phyloP scores from a whole-genome alignment of 768 basidiomycete species.

The Dioszegia crocea region DNA sequence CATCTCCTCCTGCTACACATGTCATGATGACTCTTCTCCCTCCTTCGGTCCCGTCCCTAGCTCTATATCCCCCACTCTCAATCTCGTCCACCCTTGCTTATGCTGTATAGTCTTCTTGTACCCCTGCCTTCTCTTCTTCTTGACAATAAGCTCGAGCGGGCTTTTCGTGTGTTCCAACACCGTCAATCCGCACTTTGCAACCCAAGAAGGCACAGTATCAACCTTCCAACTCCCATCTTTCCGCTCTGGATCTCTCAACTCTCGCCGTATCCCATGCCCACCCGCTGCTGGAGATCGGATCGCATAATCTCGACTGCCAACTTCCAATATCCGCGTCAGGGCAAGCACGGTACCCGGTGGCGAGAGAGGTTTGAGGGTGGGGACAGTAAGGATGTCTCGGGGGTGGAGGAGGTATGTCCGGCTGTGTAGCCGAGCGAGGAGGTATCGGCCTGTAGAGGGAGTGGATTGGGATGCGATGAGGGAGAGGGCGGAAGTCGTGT shows the following conservation, averaged over 20 bases:
- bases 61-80: slow-evolving; percentile 79
- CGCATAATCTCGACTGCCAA: slow-evolving; percentile 92
- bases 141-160: slow-evolving; percentile 81
- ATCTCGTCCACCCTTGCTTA: slow-evolving; percentile 92
- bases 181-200: slow-evolving; percentile 74
- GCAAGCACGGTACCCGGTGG: slow-evolving; percentile 74
- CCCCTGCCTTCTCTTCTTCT: slow-evolving; percentile 98
- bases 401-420: slow-evolving; percentile 84
- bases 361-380: slow-evolving; percentile 71
- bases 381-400: slow-evolving; percentile 87
- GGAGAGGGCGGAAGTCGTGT: slow-evolving; percentile 59
- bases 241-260: slow-evolving; percentile 18
- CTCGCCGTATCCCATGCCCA: slow-evolving; percentile 13
- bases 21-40: slow-evolving; percentile 1
- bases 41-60: slow-evolving; percentile 48
- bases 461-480: slow-evolving; percentile 71
- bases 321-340: slow-evolving; percentile 82
- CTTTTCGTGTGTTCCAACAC: slow-evolving; percentile 98
- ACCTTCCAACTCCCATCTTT: slow-evolving; percentile 22
- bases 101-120: slow-evolving; percentile 90
- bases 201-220: slow-evolving; percentile 66
- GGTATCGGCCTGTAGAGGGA: slow-evolving; percentile 70
- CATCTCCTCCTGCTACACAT: too few relatives aligned
- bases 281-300: slow-evolving; percentile 55
- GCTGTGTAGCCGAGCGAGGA: slow-evolving; percentile 81